A percentile compares a stretch with the other conserved stretches of the same genome.
phyloP scores from a whole-genome alignment of 306 rosid genomes.

The Lithocarpus polystachyus region DNA sequence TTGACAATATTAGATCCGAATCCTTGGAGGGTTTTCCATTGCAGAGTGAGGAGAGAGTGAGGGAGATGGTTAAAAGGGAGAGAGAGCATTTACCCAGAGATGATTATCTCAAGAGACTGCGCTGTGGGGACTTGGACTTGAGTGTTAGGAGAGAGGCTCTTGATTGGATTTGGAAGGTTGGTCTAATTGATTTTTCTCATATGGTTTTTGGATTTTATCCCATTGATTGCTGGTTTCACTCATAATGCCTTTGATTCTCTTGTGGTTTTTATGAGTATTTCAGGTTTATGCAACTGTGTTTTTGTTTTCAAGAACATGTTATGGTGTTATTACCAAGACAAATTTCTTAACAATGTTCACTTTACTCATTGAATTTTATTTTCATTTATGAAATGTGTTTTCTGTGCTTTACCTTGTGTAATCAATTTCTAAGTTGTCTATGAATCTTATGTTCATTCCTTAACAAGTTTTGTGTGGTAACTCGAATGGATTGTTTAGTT shows the following conservation, averaged over 20 bases:
- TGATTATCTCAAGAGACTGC: conserved; percentile 64
- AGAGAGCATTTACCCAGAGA: conserved; percentile 48
- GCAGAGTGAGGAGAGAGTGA: conserved; percentile 44
- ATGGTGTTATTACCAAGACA: background rate
- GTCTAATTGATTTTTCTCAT: conserved; percentile 12
- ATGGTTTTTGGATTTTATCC: conserved; percentile 14
- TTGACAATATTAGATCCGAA: conserved; percentile 32
- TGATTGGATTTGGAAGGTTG: conserved; percentile 87
- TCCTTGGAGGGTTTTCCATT: conserved; percentile 27
- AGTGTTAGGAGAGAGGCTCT: conserved; percentile 58
- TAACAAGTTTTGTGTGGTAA: conserved; percentile 15
- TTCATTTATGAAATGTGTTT: conserved; percentile 11
- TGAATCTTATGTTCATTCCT: conserved; percentile 3
- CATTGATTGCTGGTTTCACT: conserved; percentile 15
- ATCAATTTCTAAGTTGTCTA: conserved; percentile 3
- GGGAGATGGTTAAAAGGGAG: conserved; percentile 54
- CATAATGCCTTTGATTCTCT: background rate
- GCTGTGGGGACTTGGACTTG: conserved; percentile 64
- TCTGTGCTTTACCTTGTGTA: conserved; percentile 8
- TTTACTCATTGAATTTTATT: background rate
- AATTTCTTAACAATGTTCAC: background rate
- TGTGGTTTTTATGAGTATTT: background rate
- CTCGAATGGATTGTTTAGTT: conserved; percentile 6
- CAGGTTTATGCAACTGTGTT: conserved; percentile 20
- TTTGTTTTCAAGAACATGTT: conserved; percentile 1